Evolutionary conservation across 805 yeast species (phyloP).

Genomic region (Yamadazyma laniorum): DNA sequence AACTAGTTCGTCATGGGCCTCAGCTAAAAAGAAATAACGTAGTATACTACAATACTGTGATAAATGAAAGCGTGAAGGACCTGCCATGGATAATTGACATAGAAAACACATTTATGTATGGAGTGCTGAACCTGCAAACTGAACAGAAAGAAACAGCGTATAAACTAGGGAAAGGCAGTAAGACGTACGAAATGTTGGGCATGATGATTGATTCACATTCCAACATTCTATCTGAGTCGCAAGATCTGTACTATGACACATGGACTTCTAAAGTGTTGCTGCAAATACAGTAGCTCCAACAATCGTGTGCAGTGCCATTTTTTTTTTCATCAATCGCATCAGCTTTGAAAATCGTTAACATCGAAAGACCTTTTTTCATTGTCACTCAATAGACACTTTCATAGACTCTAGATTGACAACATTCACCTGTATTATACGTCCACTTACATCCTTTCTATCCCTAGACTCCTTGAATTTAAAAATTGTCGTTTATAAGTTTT

Average conservation of each 20-base stretch:
- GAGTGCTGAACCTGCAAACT: constrained; percentile 13
- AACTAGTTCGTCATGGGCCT: constrained; percentile 56
- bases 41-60: constrained; percentile 51
- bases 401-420: no score
- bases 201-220: constrained; percentile 34
- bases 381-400: no score
- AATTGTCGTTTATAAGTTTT: no score
- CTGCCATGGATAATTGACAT: constrained; percentile 63
- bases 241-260: constrained; percentile 28
- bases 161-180: constrained; percentile 33
- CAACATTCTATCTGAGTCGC: constrained; percentile 28
- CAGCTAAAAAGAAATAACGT: constrained; percentile 50
- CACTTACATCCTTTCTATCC: no score
- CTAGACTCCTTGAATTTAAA: no score
- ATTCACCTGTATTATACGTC: no score
- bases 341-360: neutral
- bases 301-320: neutral
- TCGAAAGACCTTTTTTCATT: neutral
- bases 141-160: constrained; percentile 26
- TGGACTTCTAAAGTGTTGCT: constrained; percentile 10
- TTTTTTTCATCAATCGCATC: constrained; percentile 4
- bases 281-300: constrained; percentile 1
- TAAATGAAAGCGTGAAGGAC: constrained; percentile 51
- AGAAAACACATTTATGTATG: constrained; percentile 43
- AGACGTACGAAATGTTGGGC: constrained; percentile 29